Evolutionary conservation across 179 eudicot genomes (phyloP), one percentile per base, ranked within the genome.

Genomic region (Corrigiola litoralis): DNA sequence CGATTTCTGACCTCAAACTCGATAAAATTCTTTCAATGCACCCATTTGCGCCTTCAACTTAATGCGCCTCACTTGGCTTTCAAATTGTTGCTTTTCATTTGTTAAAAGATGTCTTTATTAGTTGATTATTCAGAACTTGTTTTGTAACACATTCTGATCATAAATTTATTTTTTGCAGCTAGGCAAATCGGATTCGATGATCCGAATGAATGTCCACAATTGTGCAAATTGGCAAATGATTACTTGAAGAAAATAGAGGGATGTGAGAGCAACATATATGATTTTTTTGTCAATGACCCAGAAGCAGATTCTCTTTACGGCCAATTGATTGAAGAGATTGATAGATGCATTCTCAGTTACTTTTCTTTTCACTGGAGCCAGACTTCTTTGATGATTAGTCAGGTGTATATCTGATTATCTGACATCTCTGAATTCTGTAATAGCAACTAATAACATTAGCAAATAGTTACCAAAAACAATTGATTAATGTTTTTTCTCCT

Each of bases 111-210:
- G n/a, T n/a, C n/a, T n/a, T n/a, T n/a, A n/a, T n/a, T n/a, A n/a
- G n/a, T n/a, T n/a, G n/a, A n/a, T n/a, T n/a, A n/a, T n/a, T n/a
- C n/a, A n/a, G n/a, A n/a, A n/a, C n/a, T n/a, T n/a, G n/a, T n/a
- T n/a, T n/a, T n/a, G n/a, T n/a, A n/a, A n/a, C n/a, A n/a, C n/a
- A n/a, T n/a, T n/a, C n/a, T n/a, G n/a, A n/a, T n/a, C n/a, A n/a
- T n/a, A n/a, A n/a, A n/a, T n/a, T n/a, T n/a, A n/a, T n/a, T n/a
- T n/a, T n/a, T 47, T 72, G 74, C 70, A 92, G 98, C 94, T 1
- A 83, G 96, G 79, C 98, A 92, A 76, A 73, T 92, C 32, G 98
- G 98, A 53, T 81, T 89, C 41, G 78, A 75, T 16, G 89, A 92
- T 78, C 84, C 72, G 48, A 80, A 72, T 13, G 96, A 92, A 63